Evolutionary conservation across 1,284 basidiomycete genomes (phyloP), one percentile per base, ranked within the genome.

Genomic region (Sanghuangporus weigelae): DNA sequence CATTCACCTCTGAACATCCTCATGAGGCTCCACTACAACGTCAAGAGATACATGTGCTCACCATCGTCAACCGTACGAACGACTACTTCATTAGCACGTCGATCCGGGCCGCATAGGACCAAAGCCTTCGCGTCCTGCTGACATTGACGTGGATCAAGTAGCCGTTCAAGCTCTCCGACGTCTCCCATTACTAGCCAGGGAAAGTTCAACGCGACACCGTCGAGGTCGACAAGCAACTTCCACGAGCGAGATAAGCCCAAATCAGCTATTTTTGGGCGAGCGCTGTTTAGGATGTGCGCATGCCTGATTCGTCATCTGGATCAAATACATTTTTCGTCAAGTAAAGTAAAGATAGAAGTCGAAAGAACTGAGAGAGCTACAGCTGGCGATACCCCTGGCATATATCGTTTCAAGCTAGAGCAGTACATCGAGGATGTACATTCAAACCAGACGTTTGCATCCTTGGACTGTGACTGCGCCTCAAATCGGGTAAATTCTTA

Each of bases 401-500:
- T 31, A n/a, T n/a, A n/a, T n/a, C n/a, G n/a, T 31, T 31, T 5
- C 3, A 31, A 31, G 5, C 26, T 31, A 31, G 26, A 31, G 26
- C 26, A 31, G 26, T 31, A 31, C 26, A 31, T 31, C 26, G 26
- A 3, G 3, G 26, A 31, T 31, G 26, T 31, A 5, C 26, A 31
- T 31, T 31, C 26, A 31, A 31, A 31, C 3, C 26, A 3, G 26
- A 31, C 26, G 26, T 5, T 31, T 31, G 3, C 26, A 31, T 31
- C 3, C 26, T 31, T 31, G 26, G 5, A 31, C 26, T 31, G 26
- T 31, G 26, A 31, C 26, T 31, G 26, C 26, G 26, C 26, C 26
- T 31, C 26, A 31, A 31, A 31, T 31, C 26, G 26, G 26, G 26
- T 31, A 31, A 31, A 31, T 31, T 31, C 75, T 90, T 85, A 3